These are phyloP conservation scores for Phytopythium vexans DNA, from an alignment of 352 stramenopile species.

Conservation along the genomic window DNA sequence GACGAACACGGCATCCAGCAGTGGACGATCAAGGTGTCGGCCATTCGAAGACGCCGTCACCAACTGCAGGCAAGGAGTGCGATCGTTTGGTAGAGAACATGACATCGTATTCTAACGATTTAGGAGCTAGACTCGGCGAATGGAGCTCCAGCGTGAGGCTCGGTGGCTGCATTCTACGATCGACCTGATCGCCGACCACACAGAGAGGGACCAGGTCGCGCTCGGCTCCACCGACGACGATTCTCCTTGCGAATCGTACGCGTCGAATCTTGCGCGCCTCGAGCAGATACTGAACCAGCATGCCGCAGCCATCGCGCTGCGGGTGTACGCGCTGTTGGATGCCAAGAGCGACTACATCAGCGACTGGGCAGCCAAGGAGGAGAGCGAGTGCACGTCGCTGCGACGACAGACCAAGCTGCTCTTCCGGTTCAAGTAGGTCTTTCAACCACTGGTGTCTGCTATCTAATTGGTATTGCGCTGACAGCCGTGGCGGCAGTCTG, in stretches of 20 bases:
- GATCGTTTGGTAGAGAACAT: neutral
- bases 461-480: neutral
- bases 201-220: no score
- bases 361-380: constrained; percentile 25
- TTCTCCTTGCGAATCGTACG: constrained; percentile 11
- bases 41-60: neutral
- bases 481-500: constrained; percentile 16
- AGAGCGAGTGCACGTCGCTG: constrained; percentile 22
- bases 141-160: no score
- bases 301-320: constrained; percentile 24
- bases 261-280: constrained; percentile 17
- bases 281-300: constrained; percentile 28
- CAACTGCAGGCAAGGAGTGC: neutral
- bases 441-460: neutral
- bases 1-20: neutral
- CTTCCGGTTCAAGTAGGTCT: constrained; percentile 42
- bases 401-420: constrained; percentile 30
- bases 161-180: no score
- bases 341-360: constrained; percentile 40
- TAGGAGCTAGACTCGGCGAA: no score
- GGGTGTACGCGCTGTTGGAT: constrained; percentile 46
- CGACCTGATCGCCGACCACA: no score
- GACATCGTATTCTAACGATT: no score
- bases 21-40: neutral
- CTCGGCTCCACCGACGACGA: no score